Conservation (phyloP, 345 rosid species). For the Gossypium sturtianum region DNA sequence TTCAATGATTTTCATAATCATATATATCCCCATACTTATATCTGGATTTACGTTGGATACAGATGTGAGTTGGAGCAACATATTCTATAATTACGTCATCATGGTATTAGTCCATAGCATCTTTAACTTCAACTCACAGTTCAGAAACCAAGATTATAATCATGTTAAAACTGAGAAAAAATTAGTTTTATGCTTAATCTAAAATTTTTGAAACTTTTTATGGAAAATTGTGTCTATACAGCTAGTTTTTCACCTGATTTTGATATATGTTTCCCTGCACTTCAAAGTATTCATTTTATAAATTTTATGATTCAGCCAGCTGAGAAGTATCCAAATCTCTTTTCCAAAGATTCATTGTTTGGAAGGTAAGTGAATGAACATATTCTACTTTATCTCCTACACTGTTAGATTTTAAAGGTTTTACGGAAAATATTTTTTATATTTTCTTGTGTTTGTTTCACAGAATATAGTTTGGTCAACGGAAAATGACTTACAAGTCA, state of each 20-base stretch:
- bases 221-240: not conserved
- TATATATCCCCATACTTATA: no score
- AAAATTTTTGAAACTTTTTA: not conserved
- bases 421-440: no score
- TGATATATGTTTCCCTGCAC: not conserved
- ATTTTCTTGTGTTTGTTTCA: no score
- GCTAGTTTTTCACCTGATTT: not conserved
- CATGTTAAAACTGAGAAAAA: not conserved
- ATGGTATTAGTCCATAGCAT: not conserved
- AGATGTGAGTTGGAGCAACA: no score
- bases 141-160: not conserved
- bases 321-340: constrained; percentile 60
- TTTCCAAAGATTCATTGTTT: constrained; percentile 63
- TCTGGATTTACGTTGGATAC: no score
- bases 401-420: not conserved
- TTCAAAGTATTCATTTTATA: not conserved
- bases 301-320: constrained; percentile 56
- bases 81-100: no score
- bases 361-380: constrained; percentile 44
- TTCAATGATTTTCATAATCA: not conserved
- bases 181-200: not conserved
- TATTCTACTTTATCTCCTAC: not conserved
- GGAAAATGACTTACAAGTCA: rapidly evolving
- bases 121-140: not conserved
- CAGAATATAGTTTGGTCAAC: no score